Percentiles rank a stretch among this genome's conserved stretches.
phyloP scores from a whole-genome alignment of 768 basidiomycete species.

The Hortiboletus campestris region DNA sequence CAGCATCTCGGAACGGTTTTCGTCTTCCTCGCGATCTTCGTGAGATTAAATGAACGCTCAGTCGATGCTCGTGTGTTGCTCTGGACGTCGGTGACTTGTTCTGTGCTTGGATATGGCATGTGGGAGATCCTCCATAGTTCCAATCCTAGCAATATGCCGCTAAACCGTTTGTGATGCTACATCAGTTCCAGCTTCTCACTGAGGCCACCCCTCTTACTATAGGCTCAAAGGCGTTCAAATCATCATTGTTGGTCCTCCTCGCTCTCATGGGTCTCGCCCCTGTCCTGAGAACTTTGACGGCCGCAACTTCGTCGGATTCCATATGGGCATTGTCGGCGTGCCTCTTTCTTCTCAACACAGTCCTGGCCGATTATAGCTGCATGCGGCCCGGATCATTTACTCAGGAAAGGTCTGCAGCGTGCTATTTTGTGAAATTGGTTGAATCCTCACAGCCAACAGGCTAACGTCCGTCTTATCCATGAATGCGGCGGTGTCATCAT shows the following conservation, averaged over 20 bases:
- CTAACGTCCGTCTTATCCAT: conserved; percentile 82
- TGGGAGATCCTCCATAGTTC: conserved; percentile 58
- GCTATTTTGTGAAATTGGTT: conserved; percentile 20
- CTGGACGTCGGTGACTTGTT: conserved; percentile 58
- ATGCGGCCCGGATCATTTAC: conserved; percentile 41
- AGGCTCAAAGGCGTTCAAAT: conserved; percentile 76
- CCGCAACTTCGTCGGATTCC: conserved; percentile 93
- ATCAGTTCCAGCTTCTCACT: conserved; percentile 1
- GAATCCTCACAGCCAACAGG: conserved; percentile 41
- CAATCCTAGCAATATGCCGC: conserved; percentile 25
- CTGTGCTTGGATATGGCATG: conserved; percentile 54
- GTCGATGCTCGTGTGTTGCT: conserved; percentile 72
- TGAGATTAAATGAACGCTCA: conserved; percentile 57
- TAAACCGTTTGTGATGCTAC: conserved; percentile 26
- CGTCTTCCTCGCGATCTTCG: conserved; percentile 79
- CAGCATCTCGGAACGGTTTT: conserved; percentile 83
- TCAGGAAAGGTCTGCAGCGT: conserved; percentile 55
- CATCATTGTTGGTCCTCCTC: conserved; percentile 83
- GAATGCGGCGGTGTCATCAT: conserved; percentile 90
- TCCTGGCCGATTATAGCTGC: conserved; percentile 80
- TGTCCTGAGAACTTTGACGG: conserved; percentile 86
- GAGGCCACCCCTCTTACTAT: conserved; percentile 10
- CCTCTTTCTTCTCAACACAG: conserved; percentile 76
- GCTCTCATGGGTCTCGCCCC: conserved; percentile 89
- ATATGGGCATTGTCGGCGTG: conserved; percentile 93